A percentile compares a stretch with the other conserved stretches of the same genome.
Evolutionary conservation across 495 filamentous ascomycete species (phyloP).

Genomic region (Penicillium canariense): DNA sequence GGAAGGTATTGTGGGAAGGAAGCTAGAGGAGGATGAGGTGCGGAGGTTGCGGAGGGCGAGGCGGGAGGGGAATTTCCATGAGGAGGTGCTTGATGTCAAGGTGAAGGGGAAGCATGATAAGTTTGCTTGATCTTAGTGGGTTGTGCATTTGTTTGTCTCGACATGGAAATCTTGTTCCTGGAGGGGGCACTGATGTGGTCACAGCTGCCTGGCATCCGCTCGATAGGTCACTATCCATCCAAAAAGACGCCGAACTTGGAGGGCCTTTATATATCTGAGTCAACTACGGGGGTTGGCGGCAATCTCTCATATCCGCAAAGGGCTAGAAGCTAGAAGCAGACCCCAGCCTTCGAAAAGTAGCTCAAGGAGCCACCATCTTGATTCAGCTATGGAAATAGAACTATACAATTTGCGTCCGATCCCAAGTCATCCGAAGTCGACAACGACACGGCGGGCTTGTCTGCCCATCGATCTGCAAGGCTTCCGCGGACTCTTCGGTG

Average conservation of each 20-base stretch:
- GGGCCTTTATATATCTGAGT: too few relatives aligned
- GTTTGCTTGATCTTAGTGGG: constrained; percentile 52
- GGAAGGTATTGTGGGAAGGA: constrained; percentile 74
- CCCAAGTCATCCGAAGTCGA: background rate
- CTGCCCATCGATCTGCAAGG: constrained; percentile 9
- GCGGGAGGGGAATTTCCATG: constrained; percentile 84
- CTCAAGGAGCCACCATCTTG: too few relatives aligned
- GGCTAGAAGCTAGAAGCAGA: too few relatives aligned
- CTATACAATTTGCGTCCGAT: background rate
- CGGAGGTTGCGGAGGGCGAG: constrained; percentile 76
- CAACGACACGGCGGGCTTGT: background rate
- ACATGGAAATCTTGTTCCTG: too few relatives aligned
- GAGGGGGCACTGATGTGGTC: too few relatives aligned
- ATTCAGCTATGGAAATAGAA: background rate
- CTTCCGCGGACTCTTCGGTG: background rate
- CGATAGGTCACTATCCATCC: too few relatives aligned
- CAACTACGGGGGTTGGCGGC: too few relatives aligned
- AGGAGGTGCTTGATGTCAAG: constrained; percentile 81
- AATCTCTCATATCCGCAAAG: too few relatives aligned
- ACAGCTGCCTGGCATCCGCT: too few relatives aligned
- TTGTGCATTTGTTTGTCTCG: too few relatives aligned
- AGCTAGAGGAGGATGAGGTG: constrained; percentile 82
- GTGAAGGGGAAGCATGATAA: constrained; percentile 98
- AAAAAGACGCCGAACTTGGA: too few relatives aligned
- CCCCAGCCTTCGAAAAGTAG: too few relatives aligned